Evolutionary conservation across 2,329 filamentous ascomycete species (phyloP), one percentile per base, ranked within the genome.

Genomic region (Corinectria fuckeliana): DNA sequence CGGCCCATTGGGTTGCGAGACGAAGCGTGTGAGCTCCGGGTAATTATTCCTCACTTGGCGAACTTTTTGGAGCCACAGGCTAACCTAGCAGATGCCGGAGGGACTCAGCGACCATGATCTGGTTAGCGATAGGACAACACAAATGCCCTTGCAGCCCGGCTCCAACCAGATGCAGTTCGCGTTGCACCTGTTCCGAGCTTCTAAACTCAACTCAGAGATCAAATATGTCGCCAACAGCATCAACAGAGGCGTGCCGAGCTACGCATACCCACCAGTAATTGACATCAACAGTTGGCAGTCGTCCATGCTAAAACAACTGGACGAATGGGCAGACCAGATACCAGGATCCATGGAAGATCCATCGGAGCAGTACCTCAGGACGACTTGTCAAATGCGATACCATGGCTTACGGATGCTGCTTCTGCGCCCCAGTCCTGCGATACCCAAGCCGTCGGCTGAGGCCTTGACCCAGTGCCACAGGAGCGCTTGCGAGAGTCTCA

Each of bases 171-270:
- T 82, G 64, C 67, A 74, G 1, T 81, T 76, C 48, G 77, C 81
- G 0, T 76, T 84, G 7, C 82, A 84, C 48, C 68, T 85, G 0
- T 84, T 85, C 66, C 76, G 71, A 47, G 74, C 81, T 0, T 73
- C 79, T 0, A 78, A 75, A 16, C 72, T 85, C 5, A 85, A 84
- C 56, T 85, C 83, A 0, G 83, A 85, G 64, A 84, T 85, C n/a
- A 85, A 85, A 69, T 85, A 84, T 47, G 75, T 85, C 3, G 78
- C 82, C 32, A 82, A 85, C 53, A 84, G 82, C 51, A 77, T 85
- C 51, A 76, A 77, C n/a, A 75, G 78, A 21, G 75, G 78, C 4
- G 73, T 76, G 0, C 82, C 82, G 0, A 69, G 70, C 6, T 85
- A 84, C 51, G 80, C 82, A 0, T 82, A 80, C 36, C 82, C 82